A percentile compares a stretch with the other conserved stretches of the same genome.
phyloP scores from a whole-genome alignment of 148 eudicot genomes.

The Nepenthes gracilis region DNA sequence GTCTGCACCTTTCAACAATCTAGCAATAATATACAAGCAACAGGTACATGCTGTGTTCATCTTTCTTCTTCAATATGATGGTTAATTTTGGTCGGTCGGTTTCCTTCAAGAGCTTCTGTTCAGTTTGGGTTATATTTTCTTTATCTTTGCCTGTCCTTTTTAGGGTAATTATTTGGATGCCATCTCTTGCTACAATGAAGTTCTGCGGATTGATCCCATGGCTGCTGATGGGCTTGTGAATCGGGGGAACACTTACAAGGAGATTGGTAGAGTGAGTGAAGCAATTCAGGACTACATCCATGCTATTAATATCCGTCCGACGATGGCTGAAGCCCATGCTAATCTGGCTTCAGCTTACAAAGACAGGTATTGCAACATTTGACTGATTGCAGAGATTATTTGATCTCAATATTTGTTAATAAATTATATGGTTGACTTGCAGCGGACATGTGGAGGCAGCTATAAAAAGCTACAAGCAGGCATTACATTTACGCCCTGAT shows the following conservation, averaged over 20 bases:
- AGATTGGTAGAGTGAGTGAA: conserved; percentile 83
- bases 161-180: conserved; percentile 89
- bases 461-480: conserved; percentile 77
- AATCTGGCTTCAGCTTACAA: conserved; percentile 94
- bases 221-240: conserved; percentile 98
- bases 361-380: conserved; percentile 45
- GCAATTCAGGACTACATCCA: conserved; percentile 82
- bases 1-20: conserved; percentile 91
- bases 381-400: neutral
- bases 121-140: neutral
- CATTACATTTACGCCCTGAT: conserved; percentile 67
- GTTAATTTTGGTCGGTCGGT: neutral
- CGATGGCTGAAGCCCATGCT: conserved; percentile 98
- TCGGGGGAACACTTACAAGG: conserved; percentile 91
- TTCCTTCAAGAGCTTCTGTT: neutral
- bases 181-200: conserved; percentile 92
- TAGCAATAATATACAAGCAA: conserved; percentile 85
- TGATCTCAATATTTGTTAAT: neutral
- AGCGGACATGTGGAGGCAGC: conserved; percentile 89
- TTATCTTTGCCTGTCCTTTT: neutral
- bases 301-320: conserved; percentile 74
- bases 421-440: conserved; percentile 14
- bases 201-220: conserved; percentile 80
- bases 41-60: conserved; percentile 36
- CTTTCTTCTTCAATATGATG: neutral